Base-by-base conservation (phyloP, 306 rosid species). In the Crataegus laevigata region DNA sequence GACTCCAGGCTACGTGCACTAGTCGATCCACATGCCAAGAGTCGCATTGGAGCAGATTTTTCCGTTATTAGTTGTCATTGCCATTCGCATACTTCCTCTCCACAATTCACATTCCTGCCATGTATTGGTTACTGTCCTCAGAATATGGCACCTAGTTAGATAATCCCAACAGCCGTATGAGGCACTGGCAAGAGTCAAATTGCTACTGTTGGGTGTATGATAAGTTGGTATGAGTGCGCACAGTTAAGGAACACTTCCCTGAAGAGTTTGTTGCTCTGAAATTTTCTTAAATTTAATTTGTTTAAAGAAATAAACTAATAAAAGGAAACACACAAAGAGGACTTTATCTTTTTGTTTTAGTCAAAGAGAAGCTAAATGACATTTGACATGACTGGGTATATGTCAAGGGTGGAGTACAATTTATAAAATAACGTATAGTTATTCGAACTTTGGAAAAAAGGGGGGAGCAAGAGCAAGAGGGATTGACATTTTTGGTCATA, bases 401-500 rank as follows among this genome's bases (percentile, higher is more conserved):
- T 26, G 10, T 29, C 8, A 17, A 29, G 17, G 34, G 36, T 62
- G 26, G 36, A 60, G 40, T 29, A 62, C 40, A 13, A 30, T 28
- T 13, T n/a, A 32, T 75, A 34, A 18, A 75, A 25, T 29, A 22
- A 26, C 18, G 75, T 75, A 26, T 28, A 28, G 75, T 78, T 55
- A 21, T 59, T 83, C 60, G 76, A 87, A 81, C 83, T 73, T 73
- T 73, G 69, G 57, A 76, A 70, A 42, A 55, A 73, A 42, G 57
- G 21, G 19, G 54, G 43, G 70, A 76, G 73, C 84, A 71, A 76
- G 64, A 4, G 54, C 54, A 47, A 47, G 54, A 47, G 54, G 55
- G 64, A 55, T 52, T 71, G 79, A 65, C 55, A 76, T 78, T 79
- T 76, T 79, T 75, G 67, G 82, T 80, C 80, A 76, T 78, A 65